Conservation (phyloP, 768 basidiomycete genomes). For the Tylopilus plumbeoviolaceoides region DNA sequence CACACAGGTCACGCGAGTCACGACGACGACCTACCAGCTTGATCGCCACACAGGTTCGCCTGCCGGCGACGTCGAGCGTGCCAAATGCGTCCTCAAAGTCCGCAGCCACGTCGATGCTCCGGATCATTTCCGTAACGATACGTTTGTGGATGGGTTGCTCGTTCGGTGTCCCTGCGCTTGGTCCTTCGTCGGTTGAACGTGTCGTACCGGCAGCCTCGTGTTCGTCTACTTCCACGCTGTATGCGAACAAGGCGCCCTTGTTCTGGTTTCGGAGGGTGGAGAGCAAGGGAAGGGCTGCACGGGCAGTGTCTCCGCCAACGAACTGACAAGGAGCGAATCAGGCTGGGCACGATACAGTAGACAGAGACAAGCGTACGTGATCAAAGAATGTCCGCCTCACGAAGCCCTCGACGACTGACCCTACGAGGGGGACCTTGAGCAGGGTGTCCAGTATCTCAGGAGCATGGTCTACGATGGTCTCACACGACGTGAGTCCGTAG, state of each 20-base stretch:
- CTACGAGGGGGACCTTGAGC: conserved; percentile 39
- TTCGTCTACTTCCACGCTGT: conserved; percentile 83
- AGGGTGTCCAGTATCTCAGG: conserved; percentile 43
- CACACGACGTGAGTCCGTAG: too few relatives aligned
- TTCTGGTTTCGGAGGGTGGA: conserved; percentile 57
- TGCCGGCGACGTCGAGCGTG: conserved; percentile 27
- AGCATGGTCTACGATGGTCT: conserved; percentile 64
- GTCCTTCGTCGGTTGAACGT: conserved; percentile 1
- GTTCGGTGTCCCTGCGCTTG: conserved; percentile 1
- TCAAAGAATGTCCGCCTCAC: conserved; percentile 83
- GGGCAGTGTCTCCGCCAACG: conserved; percentile 82
- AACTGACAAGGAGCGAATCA: conserved; percentile 45
- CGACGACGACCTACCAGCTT: conserved; percentile 56
- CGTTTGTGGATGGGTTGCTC: conserved; percentile 47
- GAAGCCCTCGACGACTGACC: conserved; percentile 58
- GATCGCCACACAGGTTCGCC: conserved; percentile 79
- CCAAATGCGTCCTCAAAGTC: conserved; percentile 64
- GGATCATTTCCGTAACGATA: conserved; percentile 71
- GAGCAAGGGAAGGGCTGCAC: conserved; percentile 63
- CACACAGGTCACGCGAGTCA: neutral
- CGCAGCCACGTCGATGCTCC: conserved; percentile 73
- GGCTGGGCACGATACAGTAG: neutral
- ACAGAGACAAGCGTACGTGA: conserved; percentile 45
- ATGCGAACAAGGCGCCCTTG: conserved; percentile 74
- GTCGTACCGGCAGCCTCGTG: conserved; percentile 38